Percentiles rank a stretch among this genome's conserved stretches.
These are phyloP conservation scores for Sungouiella thailandica DNA, from an alignment of 805 yeast species.

Conservation along the genomic window DNA sequence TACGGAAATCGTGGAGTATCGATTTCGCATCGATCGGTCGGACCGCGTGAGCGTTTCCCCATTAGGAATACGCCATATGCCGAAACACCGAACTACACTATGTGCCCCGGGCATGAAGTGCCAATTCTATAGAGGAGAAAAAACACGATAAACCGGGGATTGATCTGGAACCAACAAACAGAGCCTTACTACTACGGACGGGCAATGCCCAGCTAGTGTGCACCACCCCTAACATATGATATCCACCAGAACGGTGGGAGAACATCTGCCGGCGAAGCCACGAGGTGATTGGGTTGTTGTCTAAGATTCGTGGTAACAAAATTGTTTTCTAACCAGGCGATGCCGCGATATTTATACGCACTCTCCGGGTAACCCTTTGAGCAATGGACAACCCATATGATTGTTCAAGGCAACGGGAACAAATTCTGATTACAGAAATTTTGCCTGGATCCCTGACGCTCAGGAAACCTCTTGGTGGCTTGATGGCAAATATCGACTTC, in stretches of 20 bases:
- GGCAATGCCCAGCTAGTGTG: conserved; percentile 1
- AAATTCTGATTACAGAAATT: too few species aligned
- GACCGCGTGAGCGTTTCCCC: neutral
- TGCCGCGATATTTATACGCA: conserved; percentile 2
- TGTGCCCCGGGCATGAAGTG: conserved; percentile 50
- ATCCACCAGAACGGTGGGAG: conserved; percentile 21
- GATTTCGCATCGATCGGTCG: too few species aligned
- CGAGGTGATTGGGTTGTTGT: conserved; percentile 29
- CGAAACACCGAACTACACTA: conserved; percentile 1
- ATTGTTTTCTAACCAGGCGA: conserved; percentile 12
- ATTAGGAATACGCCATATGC: neutral
- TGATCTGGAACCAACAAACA: conserved; percentile 28
- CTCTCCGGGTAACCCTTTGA: conserved; percentile 13
- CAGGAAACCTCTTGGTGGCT: too few species aligned
- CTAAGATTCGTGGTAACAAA: conserved; percentile 28
- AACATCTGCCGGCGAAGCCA: conserved; percentile 15
- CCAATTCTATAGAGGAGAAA: conserved; percentile 34
- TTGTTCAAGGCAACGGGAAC: too few species aligned
- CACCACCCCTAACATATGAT: conserved; percentile 12
- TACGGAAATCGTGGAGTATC: too few species aligned
- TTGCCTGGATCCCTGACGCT: too few species aligned
- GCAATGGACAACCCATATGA: neutral
- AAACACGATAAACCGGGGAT: conserved; percentile 45
- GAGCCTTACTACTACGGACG: too few species aligned
- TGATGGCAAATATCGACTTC: too few species aligned